These are phyloP conservation scores for Diaporthe sp. DNA, from an alignment of 2,329 filamentous ascomycete species.

Conservation along the genomic window DNA sequence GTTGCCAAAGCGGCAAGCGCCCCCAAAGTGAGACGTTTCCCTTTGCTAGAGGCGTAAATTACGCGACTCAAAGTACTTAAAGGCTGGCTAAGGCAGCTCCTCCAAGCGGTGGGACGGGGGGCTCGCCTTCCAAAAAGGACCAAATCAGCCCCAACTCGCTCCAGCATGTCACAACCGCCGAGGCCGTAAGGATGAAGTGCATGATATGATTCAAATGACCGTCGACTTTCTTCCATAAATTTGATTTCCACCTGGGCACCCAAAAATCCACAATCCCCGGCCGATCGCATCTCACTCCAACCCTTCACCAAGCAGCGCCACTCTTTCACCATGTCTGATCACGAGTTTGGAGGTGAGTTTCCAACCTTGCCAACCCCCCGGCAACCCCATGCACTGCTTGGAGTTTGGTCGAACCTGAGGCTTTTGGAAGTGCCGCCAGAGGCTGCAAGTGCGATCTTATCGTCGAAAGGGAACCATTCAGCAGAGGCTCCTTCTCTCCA, in stretches of 20 bases:
- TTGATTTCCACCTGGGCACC: constrained; percentile 1
- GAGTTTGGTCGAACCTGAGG: background rate
- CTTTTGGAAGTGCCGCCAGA: background rate
- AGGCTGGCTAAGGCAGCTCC: constrained; percentile 33
- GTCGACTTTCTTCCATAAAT: background rate
- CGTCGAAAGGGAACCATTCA: background rate
- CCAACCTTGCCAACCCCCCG: background rate
- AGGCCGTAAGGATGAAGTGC: constrained; percentile 35
- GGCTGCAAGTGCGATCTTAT: background rate
- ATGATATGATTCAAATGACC: constrained; percentile 20
- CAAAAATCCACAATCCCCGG: background rate
- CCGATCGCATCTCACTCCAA: background rate
- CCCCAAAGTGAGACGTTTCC: constrained; percentile 30
- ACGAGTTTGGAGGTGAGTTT: constrained; percentile 73
- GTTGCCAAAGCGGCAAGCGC: constrained; percentile 12
- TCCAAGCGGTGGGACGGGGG: constrained; percentile 22
- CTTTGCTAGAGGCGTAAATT: constrained; percentile 22
- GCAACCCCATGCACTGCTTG: constrained; percentile 1
- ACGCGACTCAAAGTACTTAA: constrained; percentile 42
- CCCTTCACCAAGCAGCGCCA: background rate
- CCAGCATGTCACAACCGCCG: constrained; percentile 34
- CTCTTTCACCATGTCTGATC: constrained; percentile 69
- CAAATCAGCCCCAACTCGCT: constrained; percentile 1
- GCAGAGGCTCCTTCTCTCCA: constrained; percentile 2
- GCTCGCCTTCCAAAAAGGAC: constrained; percentile 31